Evolutionary conservation across 2,329 filamentous ascomycete species (phyloP), one percentile per base, ranked within the genome.

Genomic region (Ambrosiella beaveri): DNA sequence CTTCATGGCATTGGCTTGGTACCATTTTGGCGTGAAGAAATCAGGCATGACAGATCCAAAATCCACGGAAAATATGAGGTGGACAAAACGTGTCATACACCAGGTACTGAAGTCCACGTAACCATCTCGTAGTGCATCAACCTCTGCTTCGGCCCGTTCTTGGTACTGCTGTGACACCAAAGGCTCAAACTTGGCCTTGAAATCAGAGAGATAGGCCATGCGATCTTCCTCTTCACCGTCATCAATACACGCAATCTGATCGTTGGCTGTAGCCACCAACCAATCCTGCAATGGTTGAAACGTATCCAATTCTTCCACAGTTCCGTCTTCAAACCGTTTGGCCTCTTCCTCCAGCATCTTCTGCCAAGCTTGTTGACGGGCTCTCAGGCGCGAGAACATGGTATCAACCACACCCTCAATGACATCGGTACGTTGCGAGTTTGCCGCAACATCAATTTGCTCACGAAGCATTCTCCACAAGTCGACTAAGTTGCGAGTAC

Each of bases 381-480:
- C 74, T 63, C 89, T 87, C 47, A 98, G 78, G 12, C 90, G 84
- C 54, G 86, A 77, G 72, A 96, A 91, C 88, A 97, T 97, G 68
- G 90, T 85, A 68, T 97, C 93, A 55, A 97, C 84, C 41, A 97
- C 90, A 62, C 93, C 93, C 71, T 97, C 91, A 7, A 91, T 84
- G 0, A 98, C 89, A 67, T 97, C 93, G 58, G 83, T 79, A 56
- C 93, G 86, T 66, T 90, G 80, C 50, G 89, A 95, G 65, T 87
- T 86, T 45, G 82, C 84, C 3, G 90, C 90, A 0, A 89, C 88
- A 62, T 86, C 81, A 39, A 95, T 79, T 70, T 98, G 93, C 70
- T 98, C 91, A 63, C 87, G 83, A 62, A 98, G 76, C 89, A 98
- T 97, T 61, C 90, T 86, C 90, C 94, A 98, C 75, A 97, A 85